Evolutionary conservation across 2,329 filamentous ascomycete species (phyloP).

Genomic region (Diaporthe citri): DNA sequence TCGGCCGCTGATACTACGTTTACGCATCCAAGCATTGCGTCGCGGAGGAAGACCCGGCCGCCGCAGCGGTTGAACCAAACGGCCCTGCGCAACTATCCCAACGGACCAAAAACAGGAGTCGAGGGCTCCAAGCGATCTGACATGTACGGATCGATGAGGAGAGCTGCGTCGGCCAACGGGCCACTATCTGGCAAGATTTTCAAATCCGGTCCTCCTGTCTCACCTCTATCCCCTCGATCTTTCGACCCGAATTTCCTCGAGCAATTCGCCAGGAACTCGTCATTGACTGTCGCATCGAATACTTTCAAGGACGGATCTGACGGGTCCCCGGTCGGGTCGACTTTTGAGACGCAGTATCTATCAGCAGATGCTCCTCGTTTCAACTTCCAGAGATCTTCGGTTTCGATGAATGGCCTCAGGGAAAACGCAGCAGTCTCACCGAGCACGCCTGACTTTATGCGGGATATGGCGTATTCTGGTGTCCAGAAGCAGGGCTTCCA

Average conservation of each 20-base stretch:
- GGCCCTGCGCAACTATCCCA: constrained; percentile 59
- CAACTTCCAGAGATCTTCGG: constrained; percentile 42
- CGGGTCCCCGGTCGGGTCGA: constrained; percentile 31
- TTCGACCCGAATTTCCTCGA: constrained; percentile 56
- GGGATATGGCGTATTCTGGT: constrained; percentile 43
- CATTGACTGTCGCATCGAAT: constrained; percentile 27
- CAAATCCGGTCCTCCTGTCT: constrained; percentile 50
- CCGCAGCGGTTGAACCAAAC: constrained; percentile 62
- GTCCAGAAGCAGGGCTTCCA: constrained; percentile 37
- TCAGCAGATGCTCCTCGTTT: constrained; percentile 46
- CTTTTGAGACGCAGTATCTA: constrained; percentile 37
- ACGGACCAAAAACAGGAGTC: constrained; percentile 60
- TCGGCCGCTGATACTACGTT: constrained; percentile 48
- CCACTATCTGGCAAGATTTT: constrained; percentile 56
- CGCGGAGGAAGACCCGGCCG: constrained; percentile 63
- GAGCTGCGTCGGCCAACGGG: constrained; percentile 66
- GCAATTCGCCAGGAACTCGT: constrained; percentile 32
- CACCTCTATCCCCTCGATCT: constrained; percentile 58
- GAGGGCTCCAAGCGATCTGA: constrained; percentile 62
- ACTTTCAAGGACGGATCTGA: constrained; percentile 32
- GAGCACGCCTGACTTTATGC: constrained; percentile 55
- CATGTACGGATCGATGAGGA: constrained; percentile 62
- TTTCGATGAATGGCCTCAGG: constrained; percentile 46
- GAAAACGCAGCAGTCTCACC: constrained; percentile 55
- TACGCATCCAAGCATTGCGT: constrained; percentile 65